phyloP scores from a whole-genome alignment of 2,329 filamentous ascomycete genomes.

The Gnomoniopsis smithogilvyi region DNA sequence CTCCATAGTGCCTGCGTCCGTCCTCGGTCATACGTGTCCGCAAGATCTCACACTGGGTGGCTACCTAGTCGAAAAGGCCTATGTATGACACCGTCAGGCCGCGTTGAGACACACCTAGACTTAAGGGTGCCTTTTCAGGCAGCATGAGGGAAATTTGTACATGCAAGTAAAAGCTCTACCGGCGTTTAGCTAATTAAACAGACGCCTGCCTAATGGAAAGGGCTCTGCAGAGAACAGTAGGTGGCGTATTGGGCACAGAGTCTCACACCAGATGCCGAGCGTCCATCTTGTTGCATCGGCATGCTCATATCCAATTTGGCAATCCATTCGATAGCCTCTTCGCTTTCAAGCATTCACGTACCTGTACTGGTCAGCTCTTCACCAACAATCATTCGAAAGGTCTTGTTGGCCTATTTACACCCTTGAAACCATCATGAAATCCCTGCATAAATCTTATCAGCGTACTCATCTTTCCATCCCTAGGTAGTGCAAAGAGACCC shows the following conservation, averaged over 20 bases:
- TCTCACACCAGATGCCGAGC: too few relatives aligned
- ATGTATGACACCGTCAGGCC: not conserved
- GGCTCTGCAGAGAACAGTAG: too few relatives aligned
- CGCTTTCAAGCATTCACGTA: too few relatives aligned
- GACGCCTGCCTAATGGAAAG: too few relatives aligned
- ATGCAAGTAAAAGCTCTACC: too few relatives aligned
- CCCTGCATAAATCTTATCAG: constrained; percentile 24
- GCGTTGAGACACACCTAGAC: not conserved
- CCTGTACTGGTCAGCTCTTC: not conserved
- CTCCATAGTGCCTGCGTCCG: not conserved
- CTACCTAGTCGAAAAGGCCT: not conserved
- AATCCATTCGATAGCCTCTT: too few relatives aligned
- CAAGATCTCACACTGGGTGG: not conserved
- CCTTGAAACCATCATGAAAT: constrained; percentile 13
- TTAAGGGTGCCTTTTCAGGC: too few relatives aligned
- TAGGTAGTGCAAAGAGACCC: constrained; percentile 25
- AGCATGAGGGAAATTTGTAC: too few relatives aligned
- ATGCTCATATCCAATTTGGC: too few relatives aligned
- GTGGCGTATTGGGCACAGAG: too few relatives aligned
- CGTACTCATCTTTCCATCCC: constrained; percentile 18
- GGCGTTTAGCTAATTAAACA: too few relatives aligned
- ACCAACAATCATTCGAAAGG: not conserved
- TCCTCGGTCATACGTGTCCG: not conserved
- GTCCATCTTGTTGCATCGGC: too few relatives aligned
- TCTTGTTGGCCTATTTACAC: not conserved